These are phyloP conservation scores for Erodium trifolium DNA, from an alignment of 441 rosid genomes.

Conservation along the genomic window DNA sequence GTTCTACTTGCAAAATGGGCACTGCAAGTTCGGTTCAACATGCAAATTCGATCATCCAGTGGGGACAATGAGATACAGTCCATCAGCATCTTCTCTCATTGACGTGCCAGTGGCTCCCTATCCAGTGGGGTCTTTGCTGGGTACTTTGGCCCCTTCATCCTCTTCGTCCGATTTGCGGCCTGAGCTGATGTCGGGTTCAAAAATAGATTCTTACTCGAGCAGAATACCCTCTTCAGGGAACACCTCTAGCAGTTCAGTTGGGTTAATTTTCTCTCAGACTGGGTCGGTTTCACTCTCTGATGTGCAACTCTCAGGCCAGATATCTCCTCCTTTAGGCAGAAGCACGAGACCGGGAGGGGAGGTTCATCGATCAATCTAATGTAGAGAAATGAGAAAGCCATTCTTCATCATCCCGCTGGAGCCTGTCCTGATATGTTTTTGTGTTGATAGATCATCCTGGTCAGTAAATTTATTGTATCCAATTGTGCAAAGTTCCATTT, in stretches of 20 bases:
- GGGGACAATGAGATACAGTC: constrained; percentile 12
- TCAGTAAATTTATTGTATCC: constrained; percentile 26
- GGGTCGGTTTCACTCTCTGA: constrained; percentile 3
- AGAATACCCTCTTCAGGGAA: constrained; percentile 55
- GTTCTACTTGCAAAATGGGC: constrained; percentile 11
- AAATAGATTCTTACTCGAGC: constrained; percentile 21
- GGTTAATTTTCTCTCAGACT: constrained; percentile 2
- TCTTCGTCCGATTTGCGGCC: constrained; percentile 1
- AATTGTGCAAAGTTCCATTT: constrained; percentile 28
- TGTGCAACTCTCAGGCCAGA: constrained; percentile 13
- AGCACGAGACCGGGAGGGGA: constrained; percentile 58
- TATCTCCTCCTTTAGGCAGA: constrained; percentile 54
- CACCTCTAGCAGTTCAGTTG: constrained; percentile 18
- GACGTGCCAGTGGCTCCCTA: constrained; percentile 8
- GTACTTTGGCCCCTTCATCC: constrained; percentile 26
- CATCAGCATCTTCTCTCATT: constrained; percentile 5
- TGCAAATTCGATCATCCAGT: constrained; percentile 10
- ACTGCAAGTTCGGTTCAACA: constrained; percentile 7
- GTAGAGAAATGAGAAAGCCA: too few species aligned
- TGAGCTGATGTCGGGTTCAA: neutral
- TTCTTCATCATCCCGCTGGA: too few species aligned
- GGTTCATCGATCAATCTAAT: constrained; percentile 10
- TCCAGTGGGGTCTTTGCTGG: constrained; percentile 17
- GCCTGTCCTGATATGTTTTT: too few species aligned
- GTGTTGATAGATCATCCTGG: constrained; percentile 17